A percentile compares a stretch with the other conserved stretches of the same genome.
phyloP scores from a whole-genome alignment of 768 basidiomycete species.

The Termitomyces sp. region DNA sequence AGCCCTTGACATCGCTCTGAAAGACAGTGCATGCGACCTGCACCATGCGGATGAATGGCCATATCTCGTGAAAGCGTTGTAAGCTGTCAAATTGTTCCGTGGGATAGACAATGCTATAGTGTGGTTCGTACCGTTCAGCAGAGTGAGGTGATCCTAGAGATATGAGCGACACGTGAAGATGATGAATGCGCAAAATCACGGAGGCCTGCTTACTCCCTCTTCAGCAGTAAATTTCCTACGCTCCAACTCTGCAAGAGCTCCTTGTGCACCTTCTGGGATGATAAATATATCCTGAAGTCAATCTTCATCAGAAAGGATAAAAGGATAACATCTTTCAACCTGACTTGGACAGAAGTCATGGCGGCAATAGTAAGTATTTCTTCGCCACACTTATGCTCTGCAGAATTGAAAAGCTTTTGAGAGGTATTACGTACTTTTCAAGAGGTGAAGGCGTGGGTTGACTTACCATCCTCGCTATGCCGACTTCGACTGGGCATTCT shows the following conservation, averaged over 20 bases:
- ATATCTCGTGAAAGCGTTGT: constrained; percentile 86
- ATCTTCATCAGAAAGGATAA: not conserved
- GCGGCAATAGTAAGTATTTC: constrained; percentile 95
- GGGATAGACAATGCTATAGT: not conserved
- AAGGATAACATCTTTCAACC: not conserved
- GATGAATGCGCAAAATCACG: not conserved
- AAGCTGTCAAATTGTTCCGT: constrained; percentile 43
- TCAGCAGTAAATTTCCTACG: constrained; percentile 95
- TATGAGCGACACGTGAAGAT: constrained; percentile 4
- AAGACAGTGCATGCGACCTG: constrained; percentile 86
- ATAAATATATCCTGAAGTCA: constrained; percentile 87
- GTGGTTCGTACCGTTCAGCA: constrained; percentile 69
- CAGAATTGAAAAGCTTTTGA: constrained; percentile 76
- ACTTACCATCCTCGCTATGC: constrained; percentile 89
- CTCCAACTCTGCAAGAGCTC: constrained; percentile 87
- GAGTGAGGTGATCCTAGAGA: constrained; percentile 84
- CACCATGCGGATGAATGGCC: constrained; percentile 90
- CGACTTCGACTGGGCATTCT: constrained; percentile 91
- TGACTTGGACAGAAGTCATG: constrained; percentile 87
- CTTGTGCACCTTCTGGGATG: constrained; percentile 78
- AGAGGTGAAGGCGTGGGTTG: not conserved
- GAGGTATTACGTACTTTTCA: not conserved
- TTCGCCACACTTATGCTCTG: constrained; percentile 85
- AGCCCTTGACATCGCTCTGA: constrained; percentile 89
- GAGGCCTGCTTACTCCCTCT: constrained; percentile 73